These are phyloP conservation scores for Aspergillus brunneoviolaceus DNA, from an alignment of 2,329 filamentous ascomycete species.

Conservation along the genomic window DNA sequence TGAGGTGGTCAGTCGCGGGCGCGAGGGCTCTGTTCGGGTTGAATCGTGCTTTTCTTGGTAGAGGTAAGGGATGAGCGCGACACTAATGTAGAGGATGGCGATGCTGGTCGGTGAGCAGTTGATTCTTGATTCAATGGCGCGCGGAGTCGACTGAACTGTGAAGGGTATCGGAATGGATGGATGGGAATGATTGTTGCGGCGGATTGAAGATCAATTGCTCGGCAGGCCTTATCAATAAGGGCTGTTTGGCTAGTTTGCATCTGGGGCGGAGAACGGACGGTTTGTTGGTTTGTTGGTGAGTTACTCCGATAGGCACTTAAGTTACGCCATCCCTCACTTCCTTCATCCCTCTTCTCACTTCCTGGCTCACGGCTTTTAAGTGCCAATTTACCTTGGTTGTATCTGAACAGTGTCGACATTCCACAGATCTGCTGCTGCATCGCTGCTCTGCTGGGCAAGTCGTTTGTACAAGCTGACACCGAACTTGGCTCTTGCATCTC, in stretches of 20 bases:
- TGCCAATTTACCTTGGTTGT: not conserved
- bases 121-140: too few species aligned
- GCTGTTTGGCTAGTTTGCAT: constrained; percentile 41
- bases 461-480: not conserved
- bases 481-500: not conserved
- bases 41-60: not conserved
- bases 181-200: constrained; percentile 7
- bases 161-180: constrained; percentile 4
- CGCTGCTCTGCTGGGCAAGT: too few species aligned
- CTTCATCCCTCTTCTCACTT: not conserved
- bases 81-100: too few species aligned
- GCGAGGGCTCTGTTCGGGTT: not conserved
- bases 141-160: not conserved
- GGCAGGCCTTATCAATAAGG: constrained; percentile 23
- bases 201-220: not conserved
- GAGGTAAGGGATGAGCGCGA: not conserved
- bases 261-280: not conserved
- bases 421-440: too few species aligned
- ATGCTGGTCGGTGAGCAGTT: too few species aligned
- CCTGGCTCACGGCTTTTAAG: not conserved
- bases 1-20: not conserved
- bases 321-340: not conserved
- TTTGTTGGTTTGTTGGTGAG: constrained; percentile 40
- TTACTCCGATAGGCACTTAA: constrained; percentile 3
- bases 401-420: not conserved